phyloP scores from a whole-genome alignment of 352 stramenopile genomes.

The Plasmopara viticola region DNA sequence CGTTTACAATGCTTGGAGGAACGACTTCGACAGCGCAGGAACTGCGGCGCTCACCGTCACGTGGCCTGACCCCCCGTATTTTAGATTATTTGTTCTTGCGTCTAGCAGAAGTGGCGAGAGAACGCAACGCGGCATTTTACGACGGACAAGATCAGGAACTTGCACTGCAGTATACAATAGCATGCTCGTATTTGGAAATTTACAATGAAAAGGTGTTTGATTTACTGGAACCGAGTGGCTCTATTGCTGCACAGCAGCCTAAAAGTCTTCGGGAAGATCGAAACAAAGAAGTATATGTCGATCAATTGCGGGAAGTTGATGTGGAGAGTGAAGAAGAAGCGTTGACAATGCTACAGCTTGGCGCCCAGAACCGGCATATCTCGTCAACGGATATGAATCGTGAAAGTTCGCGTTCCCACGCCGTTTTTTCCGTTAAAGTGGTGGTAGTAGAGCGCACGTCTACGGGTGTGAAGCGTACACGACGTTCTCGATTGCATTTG shows the following conservation, averaged over 20 bases:
- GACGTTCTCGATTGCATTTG: conserved; percentile 74
- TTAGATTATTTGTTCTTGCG: conserved; percentile 76
- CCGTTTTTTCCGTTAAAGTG: conserved; percentile 95
- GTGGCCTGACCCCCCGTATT: conserved; percentile 78
- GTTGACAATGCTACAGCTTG: conserved; percentile 66
- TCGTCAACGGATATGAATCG: conserved; percentile 97
- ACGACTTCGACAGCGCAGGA: conserved; percentile 30
- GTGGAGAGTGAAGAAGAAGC: conserved; percentile 60
- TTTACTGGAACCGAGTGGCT: conserved; percentile 58
- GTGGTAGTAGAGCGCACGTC: conserved; percentile 72
- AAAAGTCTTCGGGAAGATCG: conserved; percentile 75
- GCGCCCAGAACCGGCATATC: conserved; percentile 88
- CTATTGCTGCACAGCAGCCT: conserved; percentile 34
- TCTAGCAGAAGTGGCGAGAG: conserved; percentile 34
- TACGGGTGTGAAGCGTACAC: conserved; percentile 49
- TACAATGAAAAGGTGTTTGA: conserved; percentile 90
- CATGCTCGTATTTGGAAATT: conserved; percentile 87
- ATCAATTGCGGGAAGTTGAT: conserved; percentile 59
- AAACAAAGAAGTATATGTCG: conserved; percentile 75
- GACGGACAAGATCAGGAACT: conserved; percentile 22
- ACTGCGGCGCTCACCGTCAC: conserved; percentile 41
- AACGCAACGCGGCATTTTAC: conserved; percentile 36
- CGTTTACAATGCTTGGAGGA: conserved; percentile 82
- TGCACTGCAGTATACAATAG: conserved; percentile 50
- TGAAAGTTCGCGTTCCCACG: conserved; percentile 93